Conservation (phyloP, 345 rosid species). For the Salix caprea region DNA sequence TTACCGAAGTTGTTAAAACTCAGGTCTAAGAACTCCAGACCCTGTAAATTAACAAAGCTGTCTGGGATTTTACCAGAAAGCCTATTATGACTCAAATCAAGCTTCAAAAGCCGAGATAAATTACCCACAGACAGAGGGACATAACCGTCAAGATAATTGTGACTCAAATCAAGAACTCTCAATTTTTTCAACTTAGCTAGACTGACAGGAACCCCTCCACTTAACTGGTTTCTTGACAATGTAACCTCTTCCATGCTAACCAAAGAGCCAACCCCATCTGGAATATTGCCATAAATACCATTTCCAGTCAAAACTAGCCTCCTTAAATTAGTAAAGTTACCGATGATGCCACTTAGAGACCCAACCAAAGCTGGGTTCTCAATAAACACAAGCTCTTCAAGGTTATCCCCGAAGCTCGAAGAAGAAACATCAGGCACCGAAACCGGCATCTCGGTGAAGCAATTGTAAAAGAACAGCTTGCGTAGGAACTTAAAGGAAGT, state of each 20-base stretch:
- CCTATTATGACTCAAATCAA: conserved; percentile 49
- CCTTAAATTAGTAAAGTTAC: conserved; percentile 39
- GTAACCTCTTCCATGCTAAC: conserved; percentile 47
- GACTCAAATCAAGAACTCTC: conserved; percentile 50
- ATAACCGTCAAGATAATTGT: conserved; percentile 40
- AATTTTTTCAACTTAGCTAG: conserved; percentile 38
- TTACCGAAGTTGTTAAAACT: conserved; percentile 54
- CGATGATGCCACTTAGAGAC: conserved; percentile 31
- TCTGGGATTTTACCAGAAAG: conserved; percentile 48
- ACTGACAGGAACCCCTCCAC: conserved; percentile 32
- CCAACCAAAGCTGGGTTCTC: conserved; percentile 52
- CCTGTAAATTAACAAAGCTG: conserved; percentile 34
- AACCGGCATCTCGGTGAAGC: conserved; percentile 42
- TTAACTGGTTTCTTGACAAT: conserved; percentile 50
- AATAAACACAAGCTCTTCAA: conserved; percentile 58
- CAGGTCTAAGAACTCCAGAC: conserved; percentile 50
- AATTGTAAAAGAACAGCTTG: conserved; percentile 59
- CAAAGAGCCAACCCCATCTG: conserved; percentile 35
- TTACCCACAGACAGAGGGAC: conserved; percentile 42
- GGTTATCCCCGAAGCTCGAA: conserved; percentile 28
- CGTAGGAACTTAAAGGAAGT: conserved; percentile 51
- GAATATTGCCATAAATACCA: conserved; percentile 48
- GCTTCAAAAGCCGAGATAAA: conserved; percentile 47
- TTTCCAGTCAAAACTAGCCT: conserved; percentile 52
- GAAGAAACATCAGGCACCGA: conserved; percentile 32